Evolutionary conservation across 2,329 filamentous ascomycete genomes (phyloP).

Genomic region (Colletotrichum sansevieriae): DNA sequence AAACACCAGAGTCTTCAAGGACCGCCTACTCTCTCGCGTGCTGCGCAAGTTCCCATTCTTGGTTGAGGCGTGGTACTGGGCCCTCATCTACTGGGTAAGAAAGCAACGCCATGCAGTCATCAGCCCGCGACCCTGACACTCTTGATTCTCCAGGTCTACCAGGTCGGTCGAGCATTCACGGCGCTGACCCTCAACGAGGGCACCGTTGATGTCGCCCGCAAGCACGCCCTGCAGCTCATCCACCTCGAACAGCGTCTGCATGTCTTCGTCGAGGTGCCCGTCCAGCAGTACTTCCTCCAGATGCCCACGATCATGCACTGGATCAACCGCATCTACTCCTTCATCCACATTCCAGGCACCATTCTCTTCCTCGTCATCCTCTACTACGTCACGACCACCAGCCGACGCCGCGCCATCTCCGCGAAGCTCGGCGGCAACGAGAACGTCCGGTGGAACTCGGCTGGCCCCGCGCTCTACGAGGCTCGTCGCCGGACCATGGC

Average conservation of each 20-base stretch:
- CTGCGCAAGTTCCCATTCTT: conserved; percentile 78
- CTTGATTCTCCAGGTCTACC: conserved; percentile 71
- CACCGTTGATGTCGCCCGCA: conserved; percentile 76
- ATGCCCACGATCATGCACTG: conserved; percentile 71
- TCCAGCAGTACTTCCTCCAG: conserved; percentile 67
- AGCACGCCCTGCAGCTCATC: conserved; percentile 77
- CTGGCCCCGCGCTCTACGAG: conserved; percentile 65
- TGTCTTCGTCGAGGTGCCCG: conserved; percentile 73
- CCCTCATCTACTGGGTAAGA: conserved; percentile 80
- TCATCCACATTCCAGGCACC: conserved; percentile 83
- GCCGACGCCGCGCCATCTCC: conserved; percentile 57
- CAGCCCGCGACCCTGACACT: background rate
- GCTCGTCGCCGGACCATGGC: conserved; percentile 68
- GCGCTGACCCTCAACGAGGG: conserved; percentile 76
- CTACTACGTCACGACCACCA: conserved; percentile 78
- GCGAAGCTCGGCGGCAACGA: conserved; percentile 47
- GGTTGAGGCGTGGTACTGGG: conserved; percentile 83
- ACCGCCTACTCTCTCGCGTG: conserved; percentile 72
- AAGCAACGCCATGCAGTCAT: background rate
- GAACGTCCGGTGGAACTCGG: conserved; percentile 45
- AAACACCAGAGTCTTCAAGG: conserved; percentile 71
- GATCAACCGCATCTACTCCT: conserved; percentile 81
- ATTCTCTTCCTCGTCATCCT: conserved; percentile 76
- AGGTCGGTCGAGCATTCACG: conserved; percentile 79
- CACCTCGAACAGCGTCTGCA: conserved; percentile 73